phyloP scores from a whole-genome alignment of 2,329 filamentous ascomycete species.

The Ophiostoma australiae region DNA sequence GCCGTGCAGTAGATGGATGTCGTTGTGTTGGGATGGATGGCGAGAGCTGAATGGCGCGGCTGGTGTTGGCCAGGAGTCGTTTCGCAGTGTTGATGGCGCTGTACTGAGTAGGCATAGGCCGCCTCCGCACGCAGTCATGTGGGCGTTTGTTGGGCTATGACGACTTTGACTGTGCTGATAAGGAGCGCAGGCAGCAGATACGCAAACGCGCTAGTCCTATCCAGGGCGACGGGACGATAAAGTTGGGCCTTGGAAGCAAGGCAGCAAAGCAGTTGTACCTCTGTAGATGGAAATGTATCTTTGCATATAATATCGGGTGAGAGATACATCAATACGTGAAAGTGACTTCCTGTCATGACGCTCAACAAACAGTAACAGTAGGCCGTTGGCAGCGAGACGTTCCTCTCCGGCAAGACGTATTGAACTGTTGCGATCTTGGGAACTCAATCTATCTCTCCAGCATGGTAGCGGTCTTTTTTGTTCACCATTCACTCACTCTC shows the following conservation, averaged over 20 bases:
- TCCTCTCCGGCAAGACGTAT: background rate
- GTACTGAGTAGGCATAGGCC: background rate
- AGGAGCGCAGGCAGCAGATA: constrained; percentile 15
- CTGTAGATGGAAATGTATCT: background rate
- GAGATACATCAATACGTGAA: background rate
- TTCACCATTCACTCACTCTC: background rate
- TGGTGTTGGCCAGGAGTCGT: constrained; percentile 2
- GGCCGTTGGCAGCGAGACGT: background rate
- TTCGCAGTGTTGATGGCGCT: background rate
- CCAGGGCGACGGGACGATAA: background rate
- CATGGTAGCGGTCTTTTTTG: no score
- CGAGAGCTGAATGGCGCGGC: constrained; percentile 9
- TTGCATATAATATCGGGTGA: background rate
- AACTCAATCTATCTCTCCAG: no score
- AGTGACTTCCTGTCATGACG: background rate
- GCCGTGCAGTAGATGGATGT: background rate
- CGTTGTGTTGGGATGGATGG: background rate
- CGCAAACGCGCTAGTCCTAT: constrained; percentile 13
- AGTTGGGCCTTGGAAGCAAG: background rate
- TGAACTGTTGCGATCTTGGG: background rate
- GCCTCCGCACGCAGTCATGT: constrained; percentile 20
- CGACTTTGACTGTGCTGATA: constrained; percentile 18
- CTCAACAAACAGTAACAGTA: background rate
- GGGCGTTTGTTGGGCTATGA: constrained; percentile 24
- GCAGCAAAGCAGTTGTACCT: background rate